Evolutionary conservation across 2,329 filamentous ascomycete species (phyloP).

Genomic region (Fusarium poae): DNA sequence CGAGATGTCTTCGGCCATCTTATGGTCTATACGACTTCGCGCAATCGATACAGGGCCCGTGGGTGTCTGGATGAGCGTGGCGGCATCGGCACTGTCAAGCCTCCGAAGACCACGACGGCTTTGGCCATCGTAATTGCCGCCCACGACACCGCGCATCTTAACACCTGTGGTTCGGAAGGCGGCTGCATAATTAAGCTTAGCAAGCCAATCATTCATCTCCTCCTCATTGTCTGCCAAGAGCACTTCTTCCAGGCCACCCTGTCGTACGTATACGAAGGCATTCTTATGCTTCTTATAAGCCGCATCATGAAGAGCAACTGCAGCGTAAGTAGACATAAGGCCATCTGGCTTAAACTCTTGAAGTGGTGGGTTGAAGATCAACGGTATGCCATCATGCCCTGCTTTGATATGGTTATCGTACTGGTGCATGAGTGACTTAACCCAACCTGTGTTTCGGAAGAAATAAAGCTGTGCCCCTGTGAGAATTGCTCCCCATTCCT

Average conservation of each 20-base stretch:
- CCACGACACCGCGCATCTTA: constrained; percentile 87
- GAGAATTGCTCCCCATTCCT: constrained; percentile 97
- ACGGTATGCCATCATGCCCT: constrained; percentile 79
- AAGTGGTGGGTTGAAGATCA: constrained; percentile 91
- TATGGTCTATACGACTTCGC: constrained; percentile 79
- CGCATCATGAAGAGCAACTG: constrained; percentile 86
- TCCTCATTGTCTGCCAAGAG: constrained; percentile 90
- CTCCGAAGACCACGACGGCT: constrained; percentile 78
- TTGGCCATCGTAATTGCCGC: constrained; percentile 87
- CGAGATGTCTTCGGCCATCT: constrained; percentile 89
- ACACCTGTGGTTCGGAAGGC: constrained; percentile 94
- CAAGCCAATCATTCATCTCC: constrained; percentile 97
- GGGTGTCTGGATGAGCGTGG: constrained; percentile 74
- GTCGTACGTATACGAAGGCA: constrained; percentile 90
- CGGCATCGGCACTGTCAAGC: constrained; percentile 72
- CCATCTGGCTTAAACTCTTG: constrained; percentile 94
- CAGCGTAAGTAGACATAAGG: constrained; percentile 92
- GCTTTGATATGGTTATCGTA: constrained; percentile 85
- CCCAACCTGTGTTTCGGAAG: constrained; percentile 93
- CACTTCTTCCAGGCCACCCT: constrained; percentile 88
- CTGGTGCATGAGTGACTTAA: constrained; percentile 90
- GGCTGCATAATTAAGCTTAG: constrained; percentile 95
- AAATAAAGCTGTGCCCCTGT: constrained; percentile 98
- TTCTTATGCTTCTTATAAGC: constrained; percentile 96
- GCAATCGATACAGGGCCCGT: constrained; percentile 80